Conservation (phyloP, 345 rosid species). For the Limnanthes douglasii region DNA sequence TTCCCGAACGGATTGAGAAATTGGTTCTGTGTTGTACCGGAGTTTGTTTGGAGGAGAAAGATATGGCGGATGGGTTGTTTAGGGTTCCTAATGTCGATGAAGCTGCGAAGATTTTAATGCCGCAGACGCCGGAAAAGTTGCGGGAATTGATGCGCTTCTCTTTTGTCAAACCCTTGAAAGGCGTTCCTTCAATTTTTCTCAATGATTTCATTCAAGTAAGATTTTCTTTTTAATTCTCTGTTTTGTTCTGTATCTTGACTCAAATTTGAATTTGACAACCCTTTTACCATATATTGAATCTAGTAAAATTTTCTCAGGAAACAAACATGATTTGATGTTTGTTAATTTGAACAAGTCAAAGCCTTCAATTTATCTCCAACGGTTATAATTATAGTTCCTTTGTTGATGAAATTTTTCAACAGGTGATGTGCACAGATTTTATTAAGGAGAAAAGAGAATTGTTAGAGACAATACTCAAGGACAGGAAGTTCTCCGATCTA, state of each 20-base stretch:
- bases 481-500: constrained; percentile 41
- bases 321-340: too few species aligned
- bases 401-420: not conserved
- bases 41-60: constrained; percentile 66
- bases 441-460: constrained; percentile 58
- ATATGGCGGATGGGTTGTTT: constrained; percentile 48
- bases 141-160: constrained; percentile 45
- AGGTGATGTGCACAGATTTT: constrained; percentile 76
- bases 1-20: constrained; percentile 36
- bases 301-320: too few species aligned
- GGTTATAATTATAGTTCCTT: not conserved
- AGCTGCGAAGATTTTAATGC: constrained; percentile 45
- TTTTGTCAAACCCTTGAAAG: constrained; percentile 32
- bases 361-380: too few species aligned
- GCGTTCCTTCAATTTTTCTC: constrained; percentile 41
- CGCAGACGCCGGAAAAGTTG: constrained; percentile 53
- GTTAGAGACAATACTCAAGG: constrained; percentile 34
- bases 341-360: not conserved
- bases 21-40: constrained; percentile 61
- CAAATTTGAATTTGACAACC: not conserved
- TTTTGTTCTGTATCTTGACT: not conserved
- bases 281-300: too few species aligned
- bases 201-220: constrained; percentile 47
- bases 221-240: not conserved
- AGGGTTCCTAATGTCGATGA: constrained; percentile 44